Evolutionary conservation across 768 basidiomycete genomes (phyloP).

Genomic region (Podaxis carcinomalis): DNA sequence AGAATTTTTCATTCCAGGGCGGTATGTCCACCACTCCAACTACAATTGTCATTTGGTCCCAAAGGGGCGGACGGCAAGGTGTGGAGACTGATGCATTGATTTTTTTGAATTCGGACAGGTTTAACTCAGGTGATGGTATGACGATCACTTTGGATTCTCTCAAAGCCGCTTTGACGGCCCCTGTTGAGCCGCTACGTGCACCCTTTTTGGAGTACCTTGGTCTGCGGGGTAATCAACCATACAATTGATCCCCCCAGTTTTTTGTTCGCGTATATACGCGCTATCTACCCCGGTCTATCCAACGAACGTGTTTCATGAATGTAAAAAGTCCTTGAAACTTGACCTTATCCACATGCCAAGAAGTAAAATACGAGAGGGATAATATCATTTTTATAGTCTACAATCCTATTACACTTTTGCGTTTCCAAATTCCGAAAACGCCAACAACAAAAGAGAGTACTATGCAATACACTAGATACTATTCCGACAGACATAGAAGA

Average conservation of each 20-base stretch:
- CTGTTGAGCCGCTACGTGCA: background rate
- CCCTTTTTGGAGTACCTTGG: background rate
- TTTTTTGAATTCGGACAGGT: background rate
- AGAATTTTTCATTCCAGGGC: background rate
- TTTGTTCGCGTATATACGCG: background rate
- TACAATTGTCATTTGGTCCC: background rate
- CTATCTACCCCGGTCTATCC: background rate
- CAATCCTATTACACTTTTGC: background rate
- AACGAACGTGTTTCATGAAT: background rate
- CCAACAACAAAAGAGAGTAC: background rate
- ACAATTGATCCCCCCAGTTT: background rate
- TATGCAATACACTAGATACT: background rate
- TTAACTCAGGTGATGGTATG: background rate
- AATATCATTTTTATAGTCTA: background rate
- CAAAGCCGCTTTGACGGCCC: background rate
- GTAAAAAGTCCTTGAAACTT: background rate
- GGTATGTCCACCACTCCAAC: background rate
- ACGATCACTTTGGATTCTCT: background rate
- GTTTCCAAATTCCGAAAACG: background rate
- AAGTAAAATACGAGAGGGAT: background rate
- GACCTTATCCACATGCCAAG: background rate
- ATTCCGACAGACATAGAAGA: background rate
- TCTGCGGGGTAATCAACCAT: background rate
- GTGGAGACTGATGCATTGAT: background rate
- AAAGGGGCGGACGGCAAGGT: background rate